A percentile compares a stretch with the other conserved stretches of the same genome.
phyloP scores from a whole-genome alignment of 192 early-diverging fungal genomes.

The Backusella parvicylindrica region DNA sequence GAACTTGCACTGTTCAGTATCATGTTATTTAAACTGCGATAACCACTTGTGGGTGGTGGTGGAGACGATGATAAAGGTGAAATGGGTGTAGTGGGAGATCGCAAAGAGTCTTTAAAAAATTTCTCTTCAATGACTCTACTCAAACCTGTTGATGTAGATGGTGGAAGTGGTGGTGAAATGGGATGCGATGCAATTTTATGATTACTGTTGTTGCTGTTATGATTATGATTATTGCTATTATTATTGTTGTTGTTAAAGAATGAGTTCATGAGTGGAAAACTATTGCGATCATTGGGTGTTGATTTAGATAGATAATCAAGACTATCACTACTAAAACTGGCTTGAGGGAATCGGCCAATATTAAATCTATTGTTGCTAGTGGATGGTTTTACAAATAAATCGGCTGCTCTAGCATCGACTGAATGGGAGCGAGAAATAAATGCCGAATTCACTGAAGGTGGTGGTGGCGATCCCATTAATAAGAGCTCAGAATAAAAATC shows the following conservation, averaged over 20 bases:
- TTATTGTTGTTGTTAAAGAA: constrained; percentile 2
- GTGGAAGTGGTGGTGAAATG: background rate
- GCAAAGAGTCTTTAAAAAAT: background rate
- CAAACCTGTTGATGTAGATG: background rate
- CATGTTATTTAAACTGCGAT: constrained; percentile 4
- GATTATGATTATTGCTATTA: background rate
- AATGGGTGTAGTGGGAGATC: background rate
- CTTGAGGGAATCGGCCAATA: background rate
- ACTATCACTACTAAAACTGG: background rate
- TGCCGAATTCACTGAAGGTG: background rate
- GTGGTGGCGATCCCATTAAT: background rate
- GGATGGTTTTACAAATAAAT: background rate
- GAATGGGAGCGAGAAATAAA: constrained; percentile 10
- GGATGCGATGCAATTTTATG: constrained; percentile 8
- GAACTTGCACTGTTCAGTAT: constrained; percentile 32
- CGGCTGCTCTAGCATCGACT: constrained; percentile 2
- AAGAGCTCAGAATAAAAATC: constrained; percentile 12
- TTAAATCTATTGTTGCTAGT: constrained; percentile 4
- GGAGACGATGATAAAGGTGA: background rate
- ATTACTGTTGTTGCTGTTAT: constrained; percentile 5
- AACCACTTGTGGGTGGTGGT: constrained; percentile 1
- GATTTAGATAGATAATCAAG: constrained; percentile 18
- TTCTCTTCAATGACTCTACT: constrained; percentile 3
- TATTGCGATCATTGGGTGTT: constrained; percentile 5
- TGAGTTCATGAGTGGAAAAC: background rate